Conservation (phyloP, 2,329 filamentous ascomycete species). For the Fusarium odoratissimum region DNA sequence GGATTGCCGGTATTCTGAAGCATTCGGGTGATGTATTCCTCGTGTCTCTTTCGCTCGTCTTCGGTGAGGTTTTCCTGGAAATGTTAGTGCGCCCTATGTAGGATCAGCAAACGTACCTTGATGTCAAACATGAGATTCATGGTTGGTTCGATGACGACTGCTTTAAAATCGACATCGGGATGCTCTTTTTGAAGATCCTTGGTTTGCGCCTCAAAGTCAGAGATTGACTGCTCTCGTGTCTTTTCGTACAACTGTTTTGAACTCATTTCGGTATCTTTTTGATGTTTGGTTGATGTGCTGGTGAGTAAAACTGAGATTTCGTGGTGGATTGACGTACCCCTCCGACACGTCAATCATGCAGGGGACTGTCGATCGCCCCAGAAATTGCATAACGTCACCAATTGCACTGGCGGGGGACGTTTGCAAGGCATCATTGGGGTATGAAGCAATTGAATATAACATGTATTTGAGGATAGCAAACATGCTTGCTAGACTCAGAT, state of each 20-base stretch:
- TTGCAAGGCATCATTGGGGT: background rate
- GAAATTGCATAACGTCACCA: constrained; percentile 16
- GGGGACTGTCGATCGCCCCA: constrained; percentile 7
- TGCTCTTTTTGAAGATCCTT: constrained; percentile 25
- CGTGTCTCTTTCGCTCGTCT: constrained; percentile 12
- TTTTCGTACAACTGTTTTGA: constrained; percentile 2
- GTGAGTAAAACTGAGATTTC: background rate
- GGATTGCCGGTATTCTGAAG: constrained; percentile 24
- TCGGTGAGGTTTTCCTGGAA: constrained; percentile 23
- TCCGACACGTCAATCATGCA: background rate
- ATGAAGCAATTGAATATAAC: background rate
- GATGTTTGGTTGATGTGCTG: background rate
- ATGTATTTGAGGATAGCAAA: background rate
- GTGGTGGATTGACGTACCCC: background rate
- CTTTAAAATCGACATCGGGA: constrained; percentile 32
- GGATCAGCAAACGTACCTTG: background rate
- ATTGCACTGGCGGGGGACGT: too few relatives aligned
- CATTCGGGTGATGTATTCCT: constrained; percentile 27
- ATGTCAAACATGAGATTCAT: constrained; percentile 40
- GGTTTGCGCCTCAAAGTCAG: constrained; percentile 26
- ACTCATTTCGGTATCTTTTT: background rate
- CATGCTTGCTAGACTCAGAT: too few relatives aligned
- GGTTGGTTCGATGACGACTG: constrained; percentile 32
- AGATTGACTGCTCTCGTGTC: constrained; percentile 31
- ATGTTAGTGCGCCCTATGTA: background rate